Conservation (phyloP, 805 yeast genomes). For the Kluyveromyces wickerhamii region DNA sequence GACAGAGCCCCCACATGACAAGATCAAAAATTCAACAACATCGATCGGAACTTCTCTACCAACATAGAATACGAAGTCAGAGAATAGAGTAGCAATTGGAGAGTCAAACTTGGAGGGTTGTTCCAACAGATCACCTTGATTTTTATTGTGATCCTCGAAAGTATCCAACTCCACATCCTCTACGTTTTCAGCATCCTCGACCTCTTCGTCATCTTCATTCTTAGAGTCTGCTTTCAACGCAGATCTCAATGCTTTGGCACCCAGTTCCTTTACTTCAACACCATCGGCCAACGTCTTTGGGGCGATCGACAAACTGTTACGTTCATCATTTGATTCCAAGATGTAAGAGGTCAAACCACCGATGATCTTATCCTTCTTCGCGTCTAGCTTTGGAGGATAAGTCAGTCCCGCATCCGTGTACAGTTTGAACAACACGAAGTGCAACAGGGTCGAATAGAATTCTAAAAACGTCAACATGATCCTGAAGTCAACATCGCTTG, state of each 20-base stretch:
- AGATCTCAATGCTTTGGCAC: conserved; percentile 45
- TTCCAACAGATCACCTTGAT: conserved; percentile 55
- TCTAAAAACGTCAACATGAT: conserved; percentile 96
- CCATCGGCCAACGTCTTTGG: conserved; percentile 9
- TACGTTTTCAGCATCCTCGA: conserved; percentile 33
- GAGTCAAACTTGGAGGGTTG: conserved; percentile 63
- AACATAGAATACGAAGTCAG: conserved; percentile 70
- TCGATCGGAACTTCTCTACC: conserved; percentile 96
- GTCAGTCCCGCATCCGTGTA: conserved; percentile 79
- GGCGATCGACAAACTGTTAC: conserved; percentile 31
- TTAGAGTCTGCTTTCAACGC: conserved; percentile 38
- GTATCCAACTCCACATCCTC: conserved; percentile 54
- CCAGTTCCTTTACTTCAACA: conserved; percentile 28
- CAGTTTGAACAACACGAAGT: conserved; percentile 77
- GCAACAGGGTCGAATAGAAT: conserved; percentile 86
- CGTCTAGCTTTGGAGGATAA: conserved; percentile 84
- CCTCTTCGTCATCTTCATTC: conserved; percentile 29
- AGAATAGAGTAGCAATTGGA: conserved; percentile 57
- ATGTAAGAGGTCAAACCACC: conserved; percentile 86
- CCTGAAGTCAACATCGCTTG: conserved; percentile 88
- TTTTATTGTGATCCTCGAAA: conserved; percentile 56
- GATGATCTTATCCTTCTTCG: conserved; percentile 64
- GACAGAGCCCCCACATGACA: conserved; percentile 79
- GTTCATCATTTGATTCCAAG: conserved; percentile 43
- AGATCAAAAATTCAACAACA: conserved; percentile 75